Conservation (phyloP, 768 basidiomycete species). For the Postia placenta region DNA sequence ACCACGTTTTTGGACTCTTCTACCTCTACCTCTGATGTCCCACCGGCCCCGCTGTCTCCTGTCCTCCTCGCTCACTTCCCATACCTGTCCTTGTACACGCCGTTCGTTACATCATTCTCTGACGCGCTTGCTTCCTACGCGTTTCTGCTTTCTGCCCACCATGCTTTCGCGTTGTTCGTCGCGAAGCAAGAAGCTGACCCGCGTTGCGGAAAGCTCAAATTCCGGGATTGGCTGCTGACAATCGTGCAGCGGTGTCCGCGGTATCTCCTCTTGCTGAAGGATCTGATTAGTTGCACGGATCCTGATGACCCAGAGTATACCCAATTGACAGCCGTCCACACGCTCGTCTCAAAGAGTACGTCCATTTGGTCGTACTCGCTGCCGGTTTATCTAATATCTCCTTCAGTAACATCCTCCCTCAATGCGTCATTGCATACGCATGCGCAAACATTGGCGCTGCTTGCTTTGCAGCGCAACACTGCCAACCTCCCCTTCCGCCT, state of each 20-base stretch:
- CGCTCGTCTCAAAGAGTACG: slow-evolving; percentile 72
- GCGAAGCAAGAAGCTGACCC: slow-evolving; percentile 60
- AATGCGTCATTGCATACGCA: slow-evolving; percentile 78
- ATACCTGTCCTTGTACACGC: slow-evolving; percentile 82
- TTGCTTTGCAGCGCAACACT: slow-evolving; percentile 76
- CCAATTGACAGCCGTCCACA: slow-evolving; percentile 52
- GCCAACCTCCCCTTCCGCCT: slow-evolving; percentile 72
- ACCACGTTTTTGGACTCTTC: slow-evolving; percentile 35
- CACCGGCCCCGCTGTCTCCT: slow-evolving; percentile 43
- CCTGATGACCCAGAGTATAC: slow-evolving; percentile 61
- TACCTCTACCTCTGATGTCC: slow-evolving; percentile 15
- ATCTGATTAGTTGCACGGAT: slow-evolving; percentile 65
- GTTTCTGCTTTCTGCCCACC: slow-evolving; percentile 47
- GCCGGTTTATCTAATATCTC: not conserved
- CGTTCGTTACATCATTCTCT: slow-evolving; percentile 77
- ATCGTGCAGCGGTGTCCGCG: slow-evolving; percentile 86
- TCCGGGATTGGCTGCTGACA: slow-evolving; percentile 82
- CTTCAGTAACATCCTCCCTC: slow-evolving; percentile 65
- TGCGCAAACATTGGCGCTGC: slow-evolving; percentile 65
- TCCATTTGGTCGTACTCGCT: slow-evolving; percentile 1
- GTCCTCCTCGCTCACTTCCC: slow-evolving; percentile 79
- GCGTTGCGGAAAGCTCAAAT: slow-evolving; percentile 64
- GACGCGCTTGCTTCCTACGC: slow-evolving; percentile 53
- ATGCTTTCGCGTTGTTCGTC: slow-evolving; percentile 59
- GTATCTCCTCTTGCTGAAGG: slow-evolving; percentile 78